Percentiles rank a stretch among this genome's conserved stretches.
Evolutionary conservation across 2,329 filamentous ascomycete species (phyloP).

Genomic region (Cladobotryum protrusum): DNA sequence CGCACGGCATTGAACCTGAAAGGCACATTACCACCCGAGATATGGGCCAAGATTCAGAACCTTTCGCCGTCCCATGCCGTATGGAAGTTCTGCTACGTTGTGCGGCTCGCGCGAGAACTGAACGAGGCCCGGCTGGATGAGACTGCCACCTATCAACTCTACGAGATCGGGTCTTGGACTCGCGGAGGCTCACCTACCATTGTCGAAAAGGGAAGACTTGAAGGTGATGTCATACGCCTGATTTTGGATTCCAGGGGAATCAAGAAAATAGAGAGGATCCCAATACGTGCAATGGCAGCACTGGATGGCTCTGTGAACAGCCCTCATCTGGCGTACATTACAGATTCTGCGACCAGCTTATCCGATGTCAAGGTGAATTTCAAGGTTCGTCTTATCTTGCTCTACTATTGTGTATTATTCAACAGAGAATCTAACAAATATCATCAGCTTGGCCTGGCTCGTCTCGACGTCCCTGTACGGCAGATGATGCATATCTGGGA

Average conservation of each 20-base stretch:
- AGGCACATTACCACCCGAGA: not conserved
- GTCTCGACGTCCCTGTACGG: not conserved
- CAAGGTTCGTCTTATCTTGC: not conserved
- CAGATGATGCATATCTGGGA: not conserved
- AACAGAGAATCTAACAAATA: not conserved
- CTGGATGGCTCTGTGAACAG: not conserved
- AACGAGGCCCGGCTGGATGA: not conserved
- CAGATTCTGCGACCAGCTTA: not conserved
- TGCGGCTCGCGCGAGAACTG: conserved; percentile 1
- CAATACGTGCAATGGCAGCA: not conserved
- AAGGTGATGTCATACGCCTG: not conserved
- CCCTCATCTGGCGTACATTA: not conserved
- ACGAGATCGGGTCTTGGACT: conserved; percentile 1
- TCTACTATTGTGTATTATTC: not conserved
- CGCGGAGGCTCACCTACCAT: not conserved
- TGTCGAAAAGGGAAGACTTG: not conserved
- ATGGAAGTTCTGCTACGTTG: conserved; percentile 2
- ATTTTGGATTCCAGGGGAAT: conserved; percentile 1
- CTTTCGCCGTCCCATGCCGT: not conserved
- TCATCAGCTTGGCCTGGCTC: conserved; percentile 1
- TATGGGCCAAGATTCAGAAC: not conserved
- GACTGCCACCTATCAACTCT: not conserved
- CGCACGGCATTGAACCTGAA: not conserved
- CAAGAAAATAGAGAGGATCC: not conserved
- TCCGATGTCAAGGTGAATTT: not conserved